Evolutionary conservation across 2,329 filamentous ascomycete genomes (phyloP).

Genomic region (Xylaria sp.): DNA sequence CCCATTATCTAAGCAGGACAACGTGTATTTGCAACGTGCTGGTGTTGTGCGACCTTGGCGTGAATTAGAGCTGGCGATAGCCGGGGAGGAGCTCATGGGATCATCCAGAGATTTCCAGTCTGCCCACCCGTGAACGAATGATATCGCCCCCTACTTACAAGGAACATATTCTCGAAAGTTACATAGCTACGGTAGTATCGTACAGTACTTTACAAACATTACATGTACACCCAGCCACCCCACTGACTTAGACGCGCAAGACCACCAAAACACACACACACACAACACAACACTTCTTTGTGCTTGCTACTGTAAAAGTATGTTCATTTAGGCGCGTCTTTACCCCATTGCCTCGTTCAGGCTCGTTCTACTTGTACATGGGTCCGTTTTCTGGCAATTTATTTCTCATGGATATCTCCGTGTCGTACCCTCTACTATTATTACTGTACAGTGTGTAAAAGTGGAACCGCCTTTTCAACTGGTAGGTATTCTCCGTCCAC

Average conservation of each 20-base stretch:
- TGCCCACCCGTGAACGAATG: conserved; percentile 23
- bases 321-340: conserved; percentile 9
- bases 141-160: conserved; percentile 14
- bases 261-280: too few relatives aligned
- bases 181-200: neutral
- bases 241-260: conserved; percentile 9
- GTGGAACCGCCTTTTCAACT: conserved; percentile 8
- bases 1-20: conserved; percentile 34
- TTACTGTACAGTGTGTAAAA: conserved; percentile 31
- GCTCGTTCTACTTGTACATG: neutral
- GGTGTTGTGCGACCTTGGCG: conserved; percentile 33
- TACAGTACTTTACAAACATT: neutral
- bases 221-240: conserved; percentile 11
- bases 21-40: conserved; percentile 28
- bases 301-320: too few relatives aligned
- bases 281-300: too few relatives aligned
- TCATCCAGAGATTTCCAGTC: conserved; percentile 35
- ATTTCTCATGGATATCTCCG: conserved; percentile 24
- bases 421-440: conserved; percentile 16
- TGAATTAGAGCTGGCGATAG: conserved; percentile 24
- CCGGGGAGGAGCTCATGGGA: conserved; percentile 34
- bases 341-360: conserved; percentile 1
- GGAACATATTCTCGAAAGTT: conserved; percentile 25
- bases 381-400: conserved; percentile 10
- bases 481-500: neutral